A percentile compares a stretch with the other conserved stretches of the same genome.
These are phyloP conservation scores for Acacia concinna DNA, from an alignment of 331 rosid genomes.

Conservation along the genomic window DNA sequence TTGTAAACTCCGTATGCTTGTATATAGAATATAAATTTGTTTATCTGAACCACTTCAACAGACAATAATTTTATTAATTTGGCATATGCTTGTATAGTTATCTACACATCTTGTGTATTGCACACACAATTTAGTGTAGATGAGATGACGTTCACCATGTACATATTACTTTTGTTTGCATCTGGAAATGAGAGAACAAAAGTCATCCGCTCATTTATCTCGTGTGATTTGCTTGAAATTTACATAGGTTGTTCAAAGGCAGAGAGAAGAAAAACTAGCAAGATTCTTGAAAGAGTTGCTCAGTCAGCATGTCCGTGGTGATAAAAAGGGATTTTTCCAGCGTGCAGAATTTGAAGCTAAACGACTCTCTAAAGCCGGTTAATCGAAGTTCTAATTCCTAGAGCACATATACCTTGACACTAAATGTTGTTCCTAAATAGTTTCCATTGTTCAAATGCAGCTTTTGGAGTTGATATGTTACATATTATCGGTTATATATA, in stretches of 20 bases:
- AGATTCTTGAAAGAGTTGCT: conserved; percentile 61
- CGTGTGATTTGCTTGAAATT: conserved; percentile 21
- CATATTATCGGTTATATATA: conserved; percentile 80
- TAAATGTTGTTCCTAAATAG: not conserved
- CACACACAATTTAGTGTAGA: not conserved
- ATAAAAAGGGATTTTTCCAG: conserved; percentile 64
- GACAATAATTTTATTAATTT: not conserved
- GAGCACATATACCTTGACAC: conserved; percentile 3
- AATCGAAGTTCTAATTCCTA: conserved; percentile 18
- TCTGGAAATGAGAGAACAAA: not conserved
- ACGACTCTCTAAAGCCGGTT: conserved; percentile 86
- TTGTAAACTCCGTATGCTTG: not conserved
- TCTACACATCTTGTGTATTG: not conserved
- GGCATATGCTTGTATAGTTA: not conserved
- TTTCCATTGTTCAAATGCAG: conserved; percentile 42
- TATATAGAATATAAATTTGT: not conserved
- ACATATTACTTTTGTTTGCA: not conserved
- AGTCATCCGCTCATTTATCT: not conserved
- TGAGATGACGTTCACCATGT: not conserved
- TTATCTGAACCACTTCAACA: conserved; percentile 1
- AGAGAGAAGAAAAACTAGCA: conserved; percentile 90
- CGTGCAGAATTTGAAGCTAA: conserved; percentile 80
- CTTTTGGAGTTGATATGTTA: conserved; percentile 70
- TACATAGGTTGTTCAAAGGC: conserved; percentile 71
- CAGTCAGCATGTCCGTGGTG: conserved; percentile 69